phyloP scores from a whole-genome alignment of 176 grass and related monocot species.

The Echinochloa phyllopogon region DNA sequence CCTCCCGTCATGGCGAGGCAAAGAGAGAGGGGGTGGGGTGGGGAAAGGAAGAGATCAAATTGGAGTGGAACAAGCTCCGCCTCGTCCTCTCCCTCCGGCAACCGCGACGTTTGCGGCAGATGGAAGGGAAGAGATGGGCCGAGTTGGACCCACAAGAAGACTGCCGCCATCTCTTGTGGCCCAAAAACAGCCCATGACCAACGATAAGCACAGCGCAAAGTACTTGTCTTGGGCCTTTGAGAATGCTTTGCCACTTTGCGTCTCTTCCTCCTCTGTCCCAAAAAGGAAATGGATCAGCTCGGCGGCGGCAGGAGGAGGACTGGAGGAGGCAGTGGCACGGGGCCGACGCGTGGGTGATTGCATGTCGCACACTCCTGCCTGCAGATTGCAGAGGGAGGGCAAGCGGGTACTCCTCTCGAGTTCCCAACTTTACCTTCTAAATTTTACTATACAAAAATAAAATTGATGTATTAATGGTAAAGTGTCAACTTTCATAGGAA shows the following conservation, averaged over 20 bases:
- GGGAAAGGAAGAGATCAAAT: constrained; percentile 42
- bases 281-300: constrained; percentile 14
- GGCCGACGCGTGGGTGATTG: constrained; percentile 45
- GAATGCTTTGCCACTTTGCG: not conserved
- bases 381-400: not conserved
- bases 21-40: not conserved
- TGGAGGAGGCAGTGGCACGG: constrained; percentile 12
- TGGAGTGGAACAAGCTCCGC: not conserved
- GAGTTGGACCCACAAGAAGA: not conserved
- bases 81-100: not conserved
- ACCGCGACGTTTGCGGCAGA: constrained; percentile 17
- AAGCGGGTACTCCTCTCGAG: constrained; percentile 6
- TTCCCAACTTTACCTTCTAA: too few relatives aligned
- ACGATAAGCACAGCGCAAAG: not conserved
- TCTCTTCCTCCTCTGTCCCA: not conserved
- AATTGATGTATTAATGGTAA: too few relatives aligned
- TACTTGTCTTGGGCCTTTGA: not conserved
- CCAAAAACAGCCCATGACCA: not conserved
- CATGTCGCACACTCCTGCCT: constrained; percentile 24
- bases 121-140: not conserved
- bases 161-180: not conserved
- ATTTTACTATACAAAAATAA: too few relatives aligned
- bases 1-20: constrained; percentile 43
- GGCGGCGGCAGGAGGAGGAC: not conserved
- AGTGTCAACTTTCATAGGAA: too few relatives aligned